A percentile compares a stretch with the other conserved stretches of the same genome.
These are phyloP conservation scores for Bruguiera hainesii DNA, from an alignment of 441 rosid species.

Conservation along the genomic window DNA sequence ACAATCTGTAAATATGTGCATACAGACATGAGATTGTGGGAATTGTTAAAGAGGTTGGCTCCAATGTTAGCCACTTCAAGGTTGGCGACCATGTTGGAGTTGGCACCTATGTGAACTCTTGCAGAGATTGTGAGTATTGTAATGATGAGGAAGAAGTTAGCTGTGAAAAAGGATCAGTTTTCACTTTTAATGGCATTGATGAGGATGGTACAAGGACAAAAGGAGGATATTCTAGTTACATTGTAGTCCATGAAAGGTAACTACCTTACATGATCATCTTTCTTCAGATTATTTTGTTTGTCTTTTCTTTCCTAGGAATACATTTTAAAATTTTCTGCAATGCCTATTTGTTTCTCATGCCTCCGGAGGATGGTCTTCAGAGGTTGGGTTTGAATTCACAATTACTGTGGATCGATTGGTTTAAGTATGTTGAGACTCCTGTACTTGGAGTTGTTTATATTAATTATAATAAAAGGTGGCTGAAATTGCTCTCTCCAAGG, in stretches of 20 bases:
- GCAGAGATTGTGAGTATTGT: constrained; percentile 72
- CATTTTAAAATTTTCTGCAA: not conserved
- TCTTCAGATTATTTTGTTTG: not conserved
- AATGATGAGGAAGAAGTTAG: constrained; percentile 45
- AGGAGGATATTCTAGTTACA: constrained; percentile 81
- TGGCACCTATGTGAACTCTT: constrained; percentile 82
- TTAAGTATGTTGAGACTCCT: too few relatives aligned
- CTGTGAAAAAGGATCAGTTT: constrained; percentile 53
- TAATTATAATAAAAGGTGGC: too few relatives aligned
- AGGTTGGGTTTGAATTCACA: not conserved
- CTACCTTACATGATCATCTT: constrained; percentile 1
- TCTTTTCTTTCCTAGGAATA: not conserved
- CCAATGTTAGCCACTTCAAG: constrained; percentile 58
- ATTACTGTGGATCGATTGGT: too few relatives aligned
- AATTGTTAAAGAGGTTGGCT: constrained; percentile 67
- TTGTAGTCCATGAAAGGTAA: constrained; percentile 75
- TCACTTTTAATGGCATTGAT: constrained; percentile 68
- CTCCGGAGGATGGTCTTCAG: not conserved
- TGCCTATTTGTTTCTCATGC: not conserved
- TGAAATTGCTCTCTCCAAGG: too few relatives aligned
- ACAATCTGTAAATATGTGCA: not conserved
- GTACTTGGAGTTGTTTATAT: too few relatives aligned
- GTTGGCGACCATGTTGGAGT: constrained; percentile 84
- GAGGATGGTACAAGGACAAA: constrained; percentile 72
- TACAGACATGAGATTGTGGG: constrained; percentile 88